These are phyloP conservation scores for Clarireedia hainanense DNA, from an alignment of 2,329 filamentous ascomycete species.

Conservation along the genomic window DNA sequence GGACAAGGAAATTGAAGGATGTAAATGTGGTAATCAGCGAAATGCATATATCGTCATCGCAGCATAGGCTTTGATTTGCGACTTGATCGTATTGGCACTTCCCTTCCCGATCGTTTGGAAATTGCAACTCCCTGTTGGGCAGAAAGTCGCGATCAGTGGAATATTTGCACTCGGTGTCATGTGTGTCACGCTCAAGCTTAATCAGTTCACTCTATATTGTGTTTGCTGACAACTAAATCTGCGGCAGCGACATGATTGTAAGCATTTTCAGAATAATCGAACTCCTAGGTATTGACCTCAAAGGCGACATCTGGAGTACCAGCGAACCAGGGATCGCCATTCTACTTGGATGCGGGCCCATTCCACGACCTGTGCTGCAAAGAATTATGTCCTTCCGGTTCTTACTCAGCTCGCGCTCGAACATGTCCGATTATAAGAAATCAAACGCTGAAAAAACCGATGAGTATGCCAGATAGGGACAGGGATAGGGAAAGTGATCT, in stretches of 20 bases:
- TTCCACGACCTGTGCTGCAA: background rate
- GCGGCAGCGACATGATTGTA: background rate
- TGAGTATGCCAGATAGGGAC: too few species aligned
- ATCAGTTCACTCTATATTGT: background rate
- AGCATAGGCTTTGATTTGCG: background rate
- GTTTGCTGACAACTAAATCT: background rate
- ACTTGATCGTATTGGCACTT: background rate
- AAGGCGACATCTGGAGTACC: background rate
- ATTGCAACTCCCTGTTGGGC: background rate
- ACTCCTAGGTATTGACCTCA: background rate
- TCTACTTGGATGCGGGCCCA: background rate
- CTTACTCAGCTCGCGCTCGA: too few species aligned
- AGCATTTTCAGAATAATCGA: background rate
- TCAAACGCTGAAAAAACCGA: too few species aligned
- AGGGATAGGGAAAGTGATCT: too few species aligned
- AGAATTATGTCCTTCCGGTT: too few species aligned
- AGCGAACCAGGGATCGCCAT: background rate
- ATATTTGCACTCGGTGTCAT: conserved; percentile 6
- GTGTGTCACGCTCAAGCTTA: background rate
- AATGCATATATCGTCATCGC: background rate
- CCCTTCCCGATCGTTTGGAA: background rate
- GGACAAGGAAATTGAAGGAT: background rate
- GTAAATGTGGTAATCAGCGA: background rate
- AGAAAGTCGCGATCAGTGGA: background rate
- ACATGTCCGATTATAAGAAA: too few species aligned